A percentile compares a stretch with the other conserved stretches of the same genome.
These are phyloP conservation scores for Eragrostis curvula DNA, from an alignment of 176 grass and related monocot species.

Conservation along the genomic window DNA sequence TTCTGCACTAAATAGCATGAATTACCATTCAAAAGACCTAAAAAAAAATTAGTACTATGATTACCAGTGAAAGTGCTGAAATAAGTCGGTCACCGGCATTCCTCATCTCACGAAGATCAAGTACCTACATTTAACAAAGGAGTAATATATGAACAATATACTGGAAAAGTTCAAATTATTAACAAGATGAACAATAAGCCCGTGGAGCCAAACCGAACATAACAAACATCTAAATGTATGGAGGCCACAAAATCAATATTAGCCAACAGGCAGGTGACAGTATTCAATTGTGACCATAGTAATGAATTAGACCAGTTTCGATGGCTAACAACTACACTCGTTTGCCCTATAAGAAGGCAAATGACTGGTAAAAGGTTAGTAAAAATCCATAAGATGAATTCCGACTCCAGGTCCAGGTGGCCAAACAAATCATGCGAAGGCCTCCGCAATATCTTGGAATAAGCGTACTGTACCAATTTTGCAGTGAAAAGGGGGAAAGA, in stretches of 20 bases:
- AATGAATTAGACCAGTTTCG: background rate
- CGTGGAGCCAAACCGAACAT: background rate
- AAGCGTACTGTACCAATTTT: background rate
- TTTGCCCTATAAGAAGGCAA: background rate
- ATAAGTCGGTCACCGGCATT: constrained; percentile 66
- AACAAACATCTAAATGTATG: background rate
- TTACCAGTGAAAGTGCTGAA: constrained; percentile 75
- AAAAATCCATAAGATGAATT: background rate
- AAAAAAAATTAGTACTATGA: background rate
- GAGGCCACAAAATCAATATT: background rate
- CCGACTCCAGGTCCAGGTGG: background rate
- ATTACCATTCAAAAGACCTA: background rate
- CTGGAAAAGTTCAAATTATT: background rate
- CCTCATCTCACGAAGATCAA: constrained; percentile 83
- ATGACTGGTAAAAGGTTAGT: background rate
- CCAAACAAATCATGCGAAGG: background rate
- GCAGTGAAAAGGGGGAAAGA: background rate
- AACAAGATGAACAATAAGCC: background rate
- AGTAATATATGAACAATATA: background rate
- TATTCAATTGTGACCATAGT: background rate
- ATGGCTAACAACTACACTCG: background rate
- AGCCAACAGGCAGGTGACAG: background rate
- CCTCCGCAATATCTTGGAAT: background rate
- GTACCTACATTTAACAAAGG: constrained; percentile 47
- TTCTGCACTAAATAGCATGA: background rate